Percentiles rank a stretch among this genome's conserved stretches.
Evolutionary conservation across 2,329 filamentous ascomycete species (phyloP).

Genomic region (Zopfia rhizophila): DNA sequence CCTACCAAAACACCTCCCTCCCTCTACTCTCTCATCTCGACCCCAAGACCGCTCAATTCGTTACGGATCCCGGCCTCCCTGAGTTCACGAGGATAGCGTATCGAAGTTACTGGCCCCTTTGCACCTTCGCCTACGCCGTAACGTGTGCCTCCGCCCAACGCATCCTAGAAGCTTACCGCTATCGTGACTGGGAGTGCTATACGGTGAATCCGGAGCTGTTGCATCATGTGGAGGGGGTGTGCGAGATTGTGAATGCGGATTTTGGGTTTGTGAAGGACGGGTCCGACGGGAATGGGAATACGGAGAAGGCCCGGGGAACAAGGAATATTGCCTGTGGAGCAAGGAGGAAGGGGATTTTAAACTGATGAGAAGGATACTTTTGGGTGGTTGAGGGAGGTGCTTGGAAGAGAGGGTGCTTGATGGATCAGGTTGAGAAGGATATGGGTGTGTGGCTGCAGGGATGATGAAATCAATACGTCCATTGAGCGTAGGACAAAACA

Average conservation of each 20-base stretch:
- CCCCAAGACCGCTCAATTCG: constrained; percentile 38
- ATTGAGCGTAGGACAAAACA: no score
- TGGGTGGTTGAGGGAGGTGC: constrained; percentile 38
- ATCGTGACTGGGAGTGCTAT: constrained; percentile 47
- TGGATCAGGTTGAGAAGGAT: constrained; percentile 25
- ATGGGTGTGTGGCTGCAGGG: constrained; percentile 1
- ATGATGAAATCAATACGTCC: no score
- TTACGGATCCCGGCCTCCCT: constrained; percentile 37
- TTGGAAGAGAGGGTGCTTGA: constrained; percentile 36
- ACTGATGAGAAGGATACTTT: constrained; percentile 32
- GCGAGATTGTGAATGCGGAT: constrained; percentile 44
- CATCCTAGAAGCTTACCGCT: constrained; percentile 42
- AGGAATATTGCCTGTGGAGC: constrained; percentile 48
- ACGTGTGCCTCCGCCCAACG: constrained; percentile 43
- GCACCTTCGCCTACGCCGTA: constrained; percentile 55
- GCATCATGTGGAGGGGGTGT: constrained; percentile 46
- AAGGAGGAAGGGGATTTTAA: constrained; percentile 33
- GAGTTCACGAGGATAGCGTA: constrained; percentile 44
- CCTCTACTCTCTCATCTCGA: constrained; percentile 35
- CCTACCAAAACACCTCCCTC: constrained; percentile 43
- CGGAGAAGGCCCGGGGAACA: constrained; percentile 16
- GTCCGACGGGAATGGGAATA: constrained; percentile 11
- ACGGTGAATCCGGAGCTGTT: constrained; percentile 53
- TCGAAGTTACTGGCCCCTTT: constrained; percentile 47
- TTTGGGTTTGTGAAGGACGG: constrained; percentile 21